phyloP scores from a whole-genome alignment of 2,329 filamentous ascomycete genomes.

The Arthrobotrys pseudoclavata region DNA sequence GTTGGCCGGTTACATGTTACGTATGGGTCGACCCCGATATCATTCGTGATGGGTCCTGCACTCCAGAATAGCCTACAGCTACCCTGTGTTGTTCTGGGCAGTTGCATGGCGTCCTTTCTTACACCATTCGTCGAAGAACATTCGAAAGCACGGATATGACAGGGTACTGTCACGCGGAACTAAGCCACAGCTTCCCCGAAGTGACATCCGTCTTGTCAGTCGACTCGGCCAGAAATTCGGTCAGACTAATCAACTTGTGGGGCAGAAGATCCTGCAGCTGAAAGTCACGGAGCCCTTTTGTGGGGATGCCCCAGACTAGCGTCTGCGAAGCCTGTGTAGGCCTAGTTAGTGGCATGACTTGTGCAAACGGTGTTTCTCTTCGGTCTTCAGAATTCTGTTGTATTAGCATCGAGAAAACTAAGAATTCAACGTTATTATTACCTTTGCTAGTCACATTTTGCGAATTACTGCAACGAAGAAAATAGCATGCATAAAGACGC shows the following conservation, averaged over 20 bases:
- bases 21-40: conserved; percentile 41
- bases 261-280: conserved; percentile 19
- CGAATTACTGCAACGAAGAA: conserved; percentile 5
- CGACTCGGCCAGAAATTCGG: conserved; percentile 16
- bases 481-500: conserved; percentile 43
- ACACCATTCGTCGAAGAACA: conserved; percentile 33
- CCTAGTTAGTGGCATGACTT: conserved; percentile 13
- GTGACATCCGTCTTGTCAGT: conserved; percentile 22
- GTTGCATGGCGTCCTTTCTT: conserved; percentile 44
- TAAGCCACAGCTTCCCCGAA: conserved; percentile 58
- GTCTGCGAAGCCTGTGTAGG: not conserved
- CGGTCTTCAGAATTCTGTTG: not conserved
- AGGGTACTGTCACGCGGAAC: conserved; percentile 57
- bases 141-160: conserved; percentile 34
- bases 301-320: conserved; percentile 10
- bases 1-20: conserved; percentile 51
- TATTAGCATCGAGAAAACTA: conserved; percentile 10
- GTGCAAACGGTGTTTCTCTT: not conserved
- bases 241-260: conserved; percentile 22
- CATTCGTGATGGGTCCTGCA: conserved; percentile 43
- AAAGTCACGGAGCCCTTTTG: conserved; percentile 20
- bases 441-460: conserved; percentile 35
- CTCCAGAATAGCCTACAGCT: conserved; percentile 55
- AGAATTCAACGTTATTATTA: conserved; percentile 1
- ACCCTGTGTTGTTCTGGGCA: conserved; percentile 38